Percentiles rank a stretch among this genome's conserved stretches.
These are phyloP conservation scores for Saccharomycodes ludwigii DNA, from an alignment of 805 yeast species.

Conservation along the genomic window DNA sequence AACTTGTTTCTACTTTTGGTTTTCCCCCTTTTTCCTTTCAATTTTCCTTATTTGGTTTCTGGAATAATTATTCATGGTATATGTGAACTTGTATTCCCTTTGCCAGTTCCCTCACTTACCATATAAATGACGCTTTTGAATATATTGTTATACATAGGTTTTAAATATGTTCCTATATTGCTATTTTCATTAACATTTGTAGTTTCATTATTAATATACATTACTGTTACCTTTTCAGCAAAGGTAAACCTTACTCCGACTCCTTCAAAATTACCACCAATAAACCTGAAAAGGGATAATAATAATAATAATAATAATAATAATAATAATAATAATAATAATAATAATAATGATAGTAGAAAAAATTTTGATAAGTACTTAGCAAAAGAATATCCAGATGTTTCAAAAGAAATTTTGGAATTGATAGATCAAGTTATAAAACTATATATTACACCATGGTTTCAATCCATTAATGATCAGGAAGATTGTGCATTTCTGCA, in stretches of 20 bases:
- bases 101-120: too few species aligned
- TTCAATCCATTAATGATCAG: conserved; percentile 26
- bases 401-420: conserved; percentile 31
- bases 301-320: not conserved
- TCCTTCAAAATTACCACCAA: not conserved
- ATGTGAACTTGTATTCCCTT: too few species aligned
- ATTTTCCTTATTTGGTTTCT: too few species aligned
- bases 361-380: not conserved
- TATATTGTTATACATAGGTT: too few species aligned
- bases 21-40: too few species aligned
- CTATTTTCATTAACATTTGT: not conserved
- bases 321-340: too few species aligned
- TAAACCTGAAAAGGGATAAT: too few species aligned
- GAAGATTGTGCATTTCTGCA: conserved; percentile 24
- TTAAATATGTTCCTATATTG: too few species aligned
- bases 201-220: not conserved
- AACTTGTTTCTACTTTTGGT: too few species aligned
- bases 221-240: not conserved
- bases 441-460: conserved; percentile 52
- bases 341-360: not conserved
- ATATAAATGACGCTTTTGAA: too few species aligned
- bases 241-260: not conserved
- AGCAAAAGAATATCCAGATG: conserved; percentile 8
- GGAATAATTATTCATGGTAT: too few species aligned
- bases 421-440: conserved; percentile 34